Conservation (phyloP, 2,329 filamentous ascomycete species). For the Claviceps citrina region DNA sequence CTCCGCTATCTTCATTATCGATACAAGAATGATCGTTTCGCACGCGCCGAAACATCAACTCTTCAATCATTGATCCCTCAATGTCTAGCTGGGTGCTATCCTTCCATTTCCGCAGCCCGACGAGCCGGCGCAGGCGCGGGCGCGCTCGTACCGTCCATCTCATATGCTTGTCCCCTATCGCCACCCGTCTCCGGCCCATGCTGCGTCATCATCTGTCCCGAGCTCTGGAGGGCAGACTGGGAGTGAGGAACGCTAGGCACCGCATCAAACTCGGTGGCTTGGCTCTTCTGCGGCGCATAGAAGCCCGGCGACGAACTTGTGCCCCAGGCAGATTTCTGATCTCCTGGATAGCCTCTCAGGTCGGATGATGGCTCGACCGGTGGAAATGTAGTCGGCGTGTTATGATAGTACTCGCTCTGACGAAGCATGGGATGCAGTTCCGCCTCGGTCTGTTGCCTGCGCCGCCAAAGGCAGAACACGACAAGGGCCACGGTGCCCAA, state of each 20-base stretch:
- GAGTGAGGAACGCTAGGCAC: neutral
- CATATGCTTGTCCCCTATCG: constrained; percentile 2
- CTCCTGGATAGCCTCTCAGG: constrained; percentile 1
- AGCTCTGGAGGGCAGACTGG: neutral
- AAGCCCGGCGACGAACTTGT: constrained; percentile 3
- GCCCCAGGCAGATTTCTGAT: constrained; percentile 7
- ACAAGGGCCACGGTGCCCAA: constrained; percentile 12
- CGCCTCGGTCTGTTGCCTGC: constrained; percentile 12
- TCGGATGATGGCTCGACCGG: constrained; percentile 12
- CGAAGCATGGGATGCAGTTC: constrained; percentile 19
- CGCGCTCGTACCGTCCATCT: constrained; percentile 8
- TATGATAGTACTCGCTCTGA: constrained; percentile 7
- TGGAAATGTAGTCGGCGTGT: constrained; percentile 9
- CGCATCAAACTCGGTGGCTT: neutral
- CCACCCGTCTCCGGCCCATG: constrained; percentile 1
- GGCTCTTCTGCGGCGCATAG: neutral
- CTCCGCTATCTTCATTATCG: too few relatives aligned
- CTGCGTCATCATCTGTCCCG: neutral
- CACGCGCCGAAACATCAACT: too few relatives aligned
- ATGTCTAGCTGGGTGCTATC: constrained; percentile 2
- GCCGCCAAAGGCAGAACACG: constrained; percentile 16
- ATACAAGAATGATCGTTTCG: too few relatives aligned
- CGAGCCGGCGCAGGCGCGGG: neutral
- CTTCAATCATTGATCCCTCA: too few relatives aligned
- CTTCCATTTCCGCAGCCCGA: constrained; percentile 7